Base-by-base conservation (phyloP, 2,329 filamentous ascomycete species). In the Apiospora pterosperma region DNA sequence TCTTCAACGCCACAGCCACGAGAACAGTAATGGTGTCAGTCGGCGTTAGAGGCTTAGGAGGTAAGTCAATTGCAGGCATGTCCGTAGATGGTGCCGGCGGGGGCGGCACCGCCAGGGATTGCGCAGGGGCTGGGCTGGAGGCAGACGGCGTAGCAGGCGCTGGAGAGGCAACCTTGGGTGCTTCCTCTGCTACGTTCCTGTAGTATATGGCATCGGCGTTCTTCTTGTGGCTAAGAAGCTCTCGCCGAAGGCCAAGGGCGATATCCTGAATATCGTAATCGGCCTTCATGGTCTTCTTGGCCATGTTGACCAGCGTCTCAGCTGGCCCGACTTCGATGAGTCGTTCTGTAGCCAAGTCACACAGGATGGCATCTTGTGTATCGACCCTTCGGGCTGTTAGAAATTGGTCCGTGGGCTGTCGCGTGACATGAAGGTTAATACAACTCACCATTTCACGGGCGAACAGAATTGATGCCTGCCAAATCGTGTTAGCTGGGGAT, bases 291-390 rank as follows among this genome's bases (percentile, higher is more conserved):
- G 76, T 79, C 61, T 72, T 72, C 69, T 75, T 76, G 21, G 74
- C 73, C 76, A 80, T 80, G n/a, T 70, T 74, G 11, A 72, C 70
- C 25, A 81, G 68, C 5, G 72, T 77, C 25, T 74, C 69, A 6
- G 74, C 70, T 0, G 78, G 78, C 5, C 78, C 79, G 60, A 80
- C 73, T 68, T 81, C 78, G 55, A 81, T 70, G 36, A 77, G 69
- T 16, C 76, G 70, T 52, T 76, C 69, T 34, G 73, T 72, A 19
- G 70, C 65, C 28, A 67, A 63, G 4, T 72, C 67, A 23, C 52
- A 64, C 21, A 76, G 69, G 12, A 80, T 63, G 19, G 72, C 63
- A 63, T 79, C 71, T 66, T 80, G 78, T 2, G 78, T 79, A 39
- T 78, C 73, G 62, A 79, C 78, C 77, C 76, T 73, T 42, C 6